A percentile compares a stretch with the other conserved stretches of the same genome.
These are phyloP conservation scores for Sphenostylis stenocarpa DNA, from an alignment of 306 rosid species.

Conservation along the genomic window DNA sequence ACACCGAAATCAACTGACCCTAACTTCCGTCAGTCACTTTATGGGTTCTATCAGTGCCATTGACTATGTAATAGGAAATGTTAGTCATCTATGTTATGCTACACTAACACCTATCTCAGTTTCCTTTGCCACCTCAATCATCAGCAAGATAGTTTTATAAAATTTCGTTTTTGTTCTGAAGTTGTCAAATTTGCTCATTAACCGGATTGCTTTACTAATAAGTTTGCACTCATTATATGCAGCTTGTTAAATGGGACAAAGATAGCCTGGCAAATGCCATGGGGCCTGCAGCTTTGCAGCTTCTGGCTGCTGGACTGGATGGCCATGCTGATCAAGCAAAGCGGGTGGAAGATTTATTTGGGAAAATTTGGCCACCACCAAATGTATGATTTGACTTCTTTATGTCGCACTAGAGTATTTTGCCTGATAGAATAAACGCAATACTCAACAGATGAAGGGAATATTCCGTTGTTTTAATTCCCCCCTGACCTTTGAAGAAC, in stretches of 20 bases:
- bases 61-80: not conserved
- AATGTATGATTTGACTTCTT: conserved; percentile 60
- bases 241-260: conserved; percentile 90
- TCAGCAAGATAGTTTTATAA: not conserved
- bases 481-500: conserved; percentile 2
- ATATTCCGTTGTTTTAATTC: not conserved
- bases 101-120: not conserved
- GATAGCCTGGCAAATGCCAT: conserved; percentile 66
- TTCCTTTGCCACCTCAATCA: conserved; percentile 20
- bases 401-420: conserved; percentile 15
- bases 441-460: not conserved
- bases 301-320: conserved; percentile 77
- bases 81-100: not conserved
- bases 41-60: not conserved
- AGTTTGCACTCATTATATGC: conserved; percentile 31
- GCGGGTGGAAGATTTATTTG: conserved; percentile 80
- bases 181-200: not conserved
- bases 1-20: not conserved
- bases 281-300: conserved; percentile 90
- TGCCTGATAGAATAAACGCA: conserved; percentile 38
- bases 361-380: conserved; percentile 97
- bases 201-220: conserved; percentile 24
- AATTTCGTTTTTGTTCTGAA: not conserved
- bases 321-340: conserved; percentile 81
- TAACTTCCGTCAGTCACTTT: no score